These are phyloP conservation scores for Xylaria sp. DNA, from an alignment of 495 filamentous ascomycete genomes.

Conservation along the genomic window DNA sequence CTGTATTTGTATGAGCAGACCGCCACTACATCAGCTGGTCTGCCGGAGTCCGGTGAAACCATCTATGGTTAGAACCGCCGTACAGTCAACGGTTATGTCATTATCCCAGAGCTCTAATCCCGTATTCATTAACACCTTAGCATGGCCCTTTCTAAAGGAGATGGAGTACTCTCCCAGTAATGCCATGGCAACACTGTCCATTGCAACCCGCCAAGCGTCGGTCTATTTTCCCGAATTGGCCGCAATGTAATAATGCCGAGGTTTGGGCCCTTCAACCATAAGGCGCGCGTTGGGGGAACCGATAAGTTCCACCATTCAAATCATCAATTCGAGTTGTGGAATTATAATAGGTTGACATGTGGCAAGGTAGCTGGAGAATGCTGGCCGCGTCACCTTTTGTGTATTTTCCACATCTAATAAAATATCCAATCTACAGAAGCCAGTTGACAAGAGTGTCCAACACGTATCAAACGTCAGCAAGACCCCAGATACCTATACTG, in stretches of 20 bases:
- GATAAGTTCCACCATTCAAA: background rate
- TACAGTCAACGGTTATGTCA: background rate
- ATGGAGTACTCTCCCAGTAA: conserved; percentile 6
- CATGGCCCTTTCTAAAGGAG: background rate
- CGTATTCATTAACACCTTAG: conserved; percentile 13
- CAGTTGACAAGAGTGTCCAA: background rate
- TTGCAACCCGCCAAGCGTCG: conserved; percentile 21
- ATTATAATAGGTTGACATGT: background rate
- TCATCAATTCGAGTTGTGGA: background rate
- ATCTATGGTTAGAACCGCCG: conserved; percentile 13
- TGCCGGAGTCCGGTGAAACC: background rate
- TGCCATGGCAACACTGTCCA: background rate
- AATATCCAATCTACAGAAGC: background rate
- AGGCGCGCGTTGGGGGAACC: background rate
- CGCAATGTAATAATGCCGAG: background rate
- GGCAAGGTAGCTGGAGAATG: background rate
- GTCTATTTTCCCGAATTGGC: conserved; percentile 16
- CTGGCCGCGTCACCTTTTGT: background rate
- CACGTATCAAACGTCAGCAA: background rate
- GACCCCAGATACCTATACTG: background rate
- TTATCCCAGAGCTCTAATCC: conserved; percentile 3
- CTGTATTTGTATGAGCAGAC: conserved; percentile 9
- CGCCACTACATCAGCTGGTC: background rate
- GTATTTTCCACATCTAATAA: background rate
- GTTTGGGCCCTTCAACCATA: background rate